phyloP scores from a whole-genome alignment of 2,329 filamentous ascomycete species.

The Thelonectria blattea region DNA sequence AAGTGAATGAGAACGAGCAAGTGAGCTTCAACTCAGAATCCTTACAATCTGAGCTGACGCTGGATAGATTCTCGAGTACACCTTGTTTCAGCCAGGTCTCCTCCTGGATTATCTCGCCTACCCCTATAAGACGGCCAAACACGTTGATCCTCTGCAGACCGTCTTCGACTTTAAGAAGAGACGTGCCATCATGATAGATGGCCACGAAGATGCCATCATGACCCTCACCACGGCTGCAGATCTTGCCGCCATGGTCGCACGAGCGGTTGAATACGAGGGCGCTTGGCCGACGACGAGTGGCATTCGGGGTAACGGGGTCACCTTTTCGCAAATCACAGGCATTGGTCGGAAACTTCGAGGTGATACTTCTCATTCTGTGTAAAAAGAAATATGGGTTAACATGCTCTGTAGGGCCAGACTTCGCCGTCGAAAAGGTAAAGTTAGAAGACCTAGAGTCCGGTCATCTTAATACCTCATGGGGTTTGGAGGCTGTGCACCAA shows the following conservation, averaged over 20 bases:
- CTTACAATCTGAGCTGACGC: neutral
- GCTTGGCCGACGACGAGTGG: conserved; percentile 50
- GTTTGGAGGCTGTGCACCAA: neutral
- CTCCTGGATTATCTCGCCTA: conserved; percentile 60
- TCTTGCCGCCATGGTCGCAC: conserved; percentile 46
- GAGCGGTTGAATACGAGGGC: conserved; percentile 50
- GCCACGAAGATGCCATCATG: conserved; percentile 47
- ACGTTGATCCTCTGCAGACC: conserved; percentile 47
- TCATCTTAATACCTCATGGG: conserved; percentile 33
- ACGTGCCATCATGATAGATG: conserved; percentile 50
- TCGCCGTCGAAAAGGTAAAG: conserved; percentile 18
- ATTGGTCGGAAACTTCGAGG: conserved; percentile 49
- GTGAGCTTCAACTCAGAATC: conserved; percentile 33
- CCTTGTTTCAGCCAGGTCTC: conserved; percentile 59
- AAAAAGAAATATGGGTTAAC: neutral
- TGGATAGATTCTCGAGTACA: conserved; percentile 58
- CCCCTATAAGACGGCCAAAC: conserved; percentile 52
- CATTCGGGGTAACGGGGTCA: conserved; percentile 46
- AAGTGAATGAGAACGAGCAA: conserved; percentile 54
- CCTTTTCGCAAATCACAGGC: conserved; percentile 43
- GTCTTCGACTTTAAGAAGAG: conserved; percentile 46
- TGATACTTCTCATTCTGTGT: conserved; percentile 19
- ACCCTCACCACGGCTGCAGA: conserved; percentile 53
- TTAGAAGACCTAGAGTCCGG: conserved; percentile 26
- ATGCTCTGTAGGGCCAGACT: conserved; percentile 15